Percentiles rank a stretch among this genome's conserved stretches.
These are phyloP conservation scores for Magnaporthiopsis rhizophila DNA, from an alignment of 2,329 filamentous ascomycete genomes.

Conservation along the genomic window DNA sequence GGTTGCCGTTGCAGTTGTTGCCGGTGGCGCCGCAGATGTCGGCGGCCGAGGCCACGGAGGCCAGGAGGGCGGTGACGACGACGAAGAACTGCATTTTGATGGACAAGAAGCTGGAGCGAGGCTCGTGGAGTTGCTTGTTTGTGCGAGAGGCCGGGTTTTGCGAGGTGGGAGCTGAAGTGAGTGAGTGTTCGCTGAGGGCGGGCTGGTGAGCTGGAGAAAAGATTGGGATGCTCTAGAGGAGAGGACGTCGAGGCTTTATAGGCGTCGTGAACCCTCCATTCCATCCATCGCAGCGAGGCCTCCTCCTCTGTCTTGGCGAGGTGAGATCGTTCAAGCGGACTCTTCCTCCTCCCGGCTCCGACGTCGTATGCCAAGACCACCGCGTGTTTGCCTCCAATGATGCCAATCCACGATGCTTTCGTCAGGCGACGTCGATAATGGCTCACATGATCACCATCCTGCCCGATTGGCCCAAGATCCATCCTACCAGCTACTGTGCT, in stretches of 20 bases:
- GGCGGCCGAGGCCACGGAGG: conserved; percentile 4
- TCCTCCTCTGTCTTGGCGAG: background rate
- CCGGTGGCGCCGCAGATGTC: conserved; percentile 3
- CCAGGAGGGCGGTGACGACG: conserved; percentile 1
- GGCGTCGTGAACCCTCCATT: background rate
- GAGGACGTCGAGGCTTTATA: background rate
- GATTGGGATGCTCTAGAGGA: background rate
- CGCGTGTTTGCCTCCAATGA: no score
- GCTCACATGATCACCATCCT: no score
- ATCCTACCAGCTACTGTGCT: no score
- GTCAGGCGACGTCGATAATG: no score
- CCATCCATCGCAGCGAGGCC: no score
- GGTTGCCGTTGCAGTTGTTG: conserved; percentile 2
- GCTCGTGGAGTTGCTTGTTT: background rate
- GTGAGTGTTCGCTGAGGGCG: background rate
- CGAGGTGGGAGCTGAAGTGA: background rate
- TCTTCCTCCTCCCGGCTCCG: no score
- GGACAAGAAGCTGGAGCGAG: conserved; percentile 47
- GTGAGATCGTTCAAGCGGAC: no score
- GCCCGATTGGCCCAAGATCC: no score
- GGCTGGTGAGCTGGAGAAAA: background rate
- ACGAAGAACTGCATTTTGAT: conserved; percentile 5
- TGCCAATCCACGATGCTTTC: no score
- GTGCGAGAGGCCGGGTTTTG: background rate
- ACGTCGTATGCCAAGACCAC: no score